Conservation (phyloP, 768 basidiomycete genomes). For the Boletus coccyginus region DNA sequence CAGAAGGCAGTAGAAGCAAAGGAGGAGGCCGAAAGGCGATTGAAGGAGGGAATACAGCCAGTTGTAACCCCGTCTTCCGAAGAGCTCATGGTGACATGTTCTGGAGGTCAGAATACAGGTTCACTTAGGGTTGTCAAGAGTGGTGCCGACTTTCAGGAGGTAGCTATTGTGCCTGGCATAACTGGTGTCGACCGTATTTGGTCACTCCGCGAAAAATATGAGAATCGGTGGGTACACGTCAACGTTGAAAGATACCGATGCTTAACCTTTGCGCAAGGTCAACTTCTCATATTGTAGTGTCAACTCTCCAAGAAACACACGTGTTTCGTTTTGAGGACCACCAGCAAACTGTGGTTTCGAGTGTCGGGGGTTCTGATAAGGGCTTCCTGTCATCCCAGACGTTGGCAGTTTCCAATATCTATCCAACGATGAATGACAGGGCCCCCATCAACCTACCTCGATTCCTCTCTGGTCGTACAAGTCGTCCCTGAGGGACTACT, state of each 20-base stretch:
- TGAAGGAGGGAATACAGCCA: slow-evolving; percentile 28
- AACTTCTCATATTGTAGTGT: slow-evolving; percentile 57
- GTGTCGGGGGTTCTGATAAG: slow-evolving; percentile 39
- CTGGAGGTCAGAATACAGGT: slow-evolving; percentile 85
- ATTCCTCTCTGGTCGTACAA: slow-evolving; percentile 65
- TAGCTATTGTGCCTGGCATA: slow-evolving; percentile 59
- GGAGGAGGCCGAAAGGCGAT: slow-evolving; percentile 15
- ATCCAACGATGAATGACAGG: slow-evolving; percentile 36
- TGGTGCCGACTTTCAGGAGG: slow-evolving; percentile 76
- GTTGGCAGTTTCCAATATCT: too few species aligned
- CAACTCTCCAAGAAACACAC: slow-evolving; percentile 54
- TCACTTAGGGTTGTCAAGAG: slow-evolving; percentile 74
- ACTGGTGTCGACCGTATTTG: slow-evolving; percentile 48
- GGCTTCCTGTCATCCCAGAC: too few species aligned
- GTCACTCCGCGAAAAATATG: slow-evolving; percentile 46
- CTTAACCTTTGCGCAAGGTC: slow-evolving; percentile 33
- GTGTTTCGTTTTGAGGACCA: slow-evolving; percentile 49
- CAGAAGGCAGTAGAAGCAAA: slow-evolving; percentile 2
- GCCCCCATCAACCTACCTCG: slow-evolving; percentile 31
- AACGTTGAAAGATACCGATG: background rate
- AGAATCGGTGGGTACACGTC: slow-evolving; percentile 44
- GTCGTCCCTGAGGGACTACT: slow-evolving; percentile 64
- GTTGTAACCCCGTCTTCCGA: slow-evolving; percentile 19
- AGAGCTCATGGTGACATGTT: slow-evolving; percentile 61
- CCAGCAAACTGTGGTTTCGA: slow-evolving; percentile 13